These are phyloP conservation scores for Tulasnella sp. DNA, from an alignment of 768 basidiomycete genomes.

Conservation along the genomic window DNA sequence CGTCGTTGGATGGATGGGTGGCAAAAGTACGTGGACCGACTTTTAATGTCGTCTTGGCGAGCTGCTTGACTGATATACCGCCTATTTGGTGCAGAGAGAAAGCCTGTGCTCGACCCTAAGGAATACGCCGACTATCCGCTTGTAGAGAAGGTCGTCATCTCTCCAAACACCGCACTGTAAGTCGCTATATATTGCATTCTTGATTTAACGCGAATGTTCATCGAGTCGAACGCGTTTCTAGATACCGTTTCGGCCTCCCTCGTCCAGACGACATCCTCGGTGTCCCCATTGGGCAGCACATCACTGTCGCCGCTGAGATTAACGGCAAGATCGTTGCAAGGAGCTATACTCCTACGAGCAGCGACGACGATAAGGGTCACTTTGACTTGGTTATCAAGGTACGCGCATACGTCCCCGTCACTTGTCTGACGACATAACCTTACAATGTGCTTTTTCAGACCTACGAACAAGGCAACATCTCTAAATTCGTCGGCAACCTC, in stretches of 20 bases:
- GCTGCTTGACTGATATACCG: no score
- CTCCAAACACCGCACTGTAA: conserved; percentile 92
- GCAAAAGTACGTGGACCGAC: conserved; percentile 7
- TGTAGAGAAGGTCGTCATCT: conserved; percentile 67
- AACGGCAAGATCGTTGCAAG: conserved; percentile 83
- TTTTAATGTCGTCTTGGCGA: no score
- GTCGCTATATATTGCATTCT: conserved; percentile 22
- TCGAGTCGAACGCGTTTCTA: conserved; percentile 26
- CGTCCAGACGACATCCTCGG: conserved; percentile 67
- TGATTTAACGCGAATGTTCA: not conserved
- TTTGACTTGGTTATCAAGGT: conserved; percentile 98
- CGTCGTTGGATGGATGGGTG: conserved; percentile 7
- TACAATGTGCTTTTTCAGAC: conserved; percentile 38
- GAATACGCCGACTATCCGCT: conserved; percentile 79
- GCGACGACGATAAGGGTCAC: conserved; percentile 83
- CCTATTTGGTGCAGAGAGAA: conserved; percentile 39
- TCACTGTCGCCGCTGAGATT: conserved; percentile 82
- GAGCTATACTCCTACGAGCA: conserved; percentile 92
- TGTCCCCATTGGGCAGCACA: conserved; percentile 94
- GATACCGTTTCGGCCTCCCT: conserved; percentile 87
- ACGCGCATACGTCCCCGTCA: conserved; percentile 17
- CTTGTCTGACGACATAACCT: not conserved
- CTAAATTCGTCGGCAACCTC: conserved; percentile 67
- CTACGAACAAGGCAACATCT: conserved; percentile 97
- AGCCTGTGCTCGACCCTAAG: conserved; percentile 61